Percentiles rank a stretch among this genome's conserved stretches.
These are phyloP conservation scores for Alectoria sarmentosa DNA, from an alignment of 495 filamentous ascomycete species.

Conservation along the genomic window DNA sequence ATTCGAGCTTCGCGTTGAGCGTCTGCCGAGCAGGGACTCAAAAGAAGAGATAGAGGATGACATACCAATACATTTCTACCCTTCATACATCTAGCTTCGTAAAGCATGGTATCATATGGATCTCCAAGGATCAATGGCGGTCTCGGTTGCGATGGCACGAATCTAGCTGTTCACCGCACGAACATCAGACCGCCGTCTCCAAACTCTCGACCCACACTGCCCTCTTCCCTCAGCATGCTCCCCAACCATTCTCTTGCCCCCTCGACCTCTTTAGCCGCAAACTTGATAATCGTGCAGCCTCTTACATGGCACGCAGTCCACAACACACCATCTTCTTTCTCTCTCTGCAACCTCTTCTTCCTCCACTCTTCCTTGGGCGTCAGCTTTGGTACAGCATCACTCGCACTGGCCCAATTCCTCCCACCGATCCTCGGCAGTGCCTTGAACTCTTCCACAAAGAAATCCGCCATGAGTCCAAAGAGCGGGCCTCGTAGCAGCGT, in stretches of 20 bases:
- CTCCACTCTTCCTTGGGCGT: slow-evolving; percentile 31
- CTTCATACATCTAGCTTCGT: neutral
- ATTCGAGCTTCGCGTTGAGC: neutral
- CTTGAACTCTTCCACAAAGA: slow-evolving; percentile 69
- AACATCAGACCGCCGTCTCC: slow-evolving; percentile 58
- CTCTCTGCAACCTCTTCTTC: slow-evolving; percentile 36
- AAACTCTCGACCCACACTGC: slow-evolving; percentile 50
- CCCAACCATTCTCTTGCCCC: slow-evolving; percentile 56
- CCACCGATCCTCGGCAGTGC: slow-evolving; percentile 74
- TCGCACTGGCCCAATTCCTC: slow-evolving; percentile 55
- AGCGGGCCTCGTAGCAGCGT: slow-evolving; percentile 72
- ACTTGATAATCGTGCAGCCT: slow-evolving; percentile 59
- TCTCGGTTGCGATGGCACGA: neutral
- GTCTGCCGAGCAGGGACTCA: neutral
- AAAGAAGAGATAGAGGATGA: neutral
- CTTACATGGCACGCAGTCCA: slow-evolving; percentile 60
- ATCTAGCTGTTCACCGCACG: slow-evolving; percentile 33
- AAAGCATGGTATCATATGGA: neutral
- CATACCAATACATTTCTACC: neutral
- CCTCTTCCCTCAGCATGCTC: slow-evolving; percentile 49
- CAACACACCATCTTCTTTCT: slow-evolving; percentile 53
- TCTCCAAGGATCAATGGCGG: neutral
- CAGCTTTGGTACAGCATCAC: slow-evolving; percentile 4
- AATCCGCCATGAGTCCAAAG: slow-evolving; percentile 55
- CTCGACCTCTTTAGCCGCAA: slow-evolving; percentile 57